Conservation (phyloP, 495 filamentous ascomycete species). For the Podospora appendiculata region DNA sequence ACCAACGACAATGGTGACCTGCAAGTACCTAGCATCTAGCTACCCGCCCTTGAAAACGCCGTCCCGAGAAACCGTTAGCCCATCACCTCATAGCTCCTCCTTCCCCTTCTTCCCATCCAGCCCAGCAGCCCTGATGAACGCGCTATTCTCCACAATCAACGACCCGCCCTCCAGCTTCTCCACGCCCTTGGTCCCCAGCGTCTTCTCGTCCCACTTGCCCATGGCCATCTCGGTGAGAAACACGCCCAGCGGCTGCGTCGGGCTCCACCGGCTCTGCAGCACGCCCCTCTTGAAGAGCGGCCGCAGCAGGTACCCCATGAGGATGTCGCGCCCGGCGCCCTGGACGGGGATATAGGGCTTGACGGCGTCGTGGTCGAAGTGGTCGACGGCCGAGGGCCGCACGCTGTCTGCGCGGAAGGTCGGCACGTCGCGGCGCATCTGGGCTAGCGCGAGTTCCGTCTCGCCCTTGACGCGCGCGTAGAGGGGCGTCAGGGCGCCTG, state of each 20-base stretch:
- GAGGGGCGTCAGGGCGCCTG: slow-evolving; percentile 43
- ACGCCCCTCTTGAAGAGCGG: slow-evolving; percentile 12
- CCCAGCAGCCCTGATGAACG: slow-evolving; percentile 14
- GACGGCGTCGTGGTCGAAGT: slow-evolving; percentile 37
- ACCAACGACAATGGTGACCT: too few species aligned
- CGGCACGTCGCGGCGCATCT: slow-evolving; percentile 28
- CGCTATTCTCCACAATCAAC: slow-evolving; percentile 39
- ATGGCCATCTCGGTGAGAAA: slow-evolving; percentile 51
- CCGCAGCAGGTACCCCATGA: slow-evolving; percentile 3
- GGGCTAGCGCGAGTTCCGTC: slow-evolving; percentile 46
- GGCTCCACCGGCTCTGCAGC: slow-evolving; percentile 12
- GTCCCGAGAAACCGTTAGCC: too few species aligned
- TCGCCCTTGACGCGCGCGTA: slow-evolving; percentile 58
- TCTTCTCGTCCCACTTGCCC: slow-evolving; percentile 37
- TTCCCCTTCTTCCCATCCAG: too few species aligned
- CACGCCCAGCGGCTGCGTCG: slow-evolving; percentile 32
- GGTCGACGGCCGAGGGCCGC: slow-evolving; percentile 48
- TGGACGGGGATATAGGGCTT: slow-evolving; percentile 34
- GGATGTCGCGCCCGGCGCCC: background rate
- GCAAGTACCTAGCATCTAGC: too few species aligned
- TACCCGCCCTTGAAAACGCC: too few species aligned
- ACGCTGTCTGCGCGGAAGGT: slow-evolving; percentile 41
- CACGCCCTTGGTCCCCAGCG: slow-evolving; percentile 36
- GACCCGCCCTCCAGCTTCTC: slow-evolving; percentile 31
- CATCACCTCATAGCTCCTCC: too few species aligned